These are phyloP conservation scores for Leptographium wingfieldii DNA, from an alignment of 2,329 filamentous ascomycete species.

Conservation along the genomic window DNA sequence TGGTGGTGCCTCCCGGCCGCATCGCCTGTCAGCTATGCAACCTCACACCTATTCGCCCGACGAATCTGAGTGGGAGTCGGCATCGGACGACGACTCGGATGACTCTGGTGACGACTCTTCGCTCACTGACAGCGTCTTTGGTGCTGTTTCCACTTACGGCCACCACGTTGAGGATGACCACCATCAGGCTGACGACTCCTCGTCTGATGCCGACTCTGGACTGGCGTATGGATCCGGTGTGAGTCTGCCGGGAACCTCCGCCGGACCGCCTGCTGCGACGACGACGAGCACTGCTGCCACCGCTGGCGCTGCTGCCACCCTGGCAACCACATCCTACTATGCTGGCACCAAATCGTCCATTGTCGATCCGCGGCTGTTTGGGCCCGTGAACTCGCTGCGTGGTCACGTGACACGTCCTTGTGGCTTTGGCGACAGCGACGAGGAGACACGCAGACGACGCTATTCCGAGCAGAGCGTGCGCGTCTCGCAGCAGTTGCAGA, in stretches of 20 bases:
- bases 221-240: conserved; percentile 30
- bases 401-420: conserved; percentile 43
- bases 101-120: conserved; percentile 23
- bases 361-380: conserved; percentile 46
- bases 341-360: conserved; percentile 30
- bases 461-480: background rate
- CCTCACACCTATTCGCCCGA: conserved; percentile 27
- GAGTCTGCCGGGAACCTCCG: conserved; percentile 7
- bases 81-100: conserved; percentile 35
- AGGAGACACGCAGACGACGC: conserved; percentile 7
- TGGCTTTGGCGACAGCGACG: conserved; percentile 34
- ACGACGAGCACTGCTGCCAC: conserved; percentile 1
- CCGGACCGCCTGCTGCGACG: background rate
- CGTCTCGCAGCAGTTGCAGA: background rate
- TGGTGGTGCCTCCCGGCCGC: background rate
- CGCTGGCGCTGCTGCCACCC: background rate
- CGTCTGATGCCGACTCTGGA: conserved; percentile 23
- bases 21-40: conserved; percentile 15
- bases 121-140: conserved; percentile 25
- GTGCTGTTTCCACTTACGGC: conserved; percentile 27
- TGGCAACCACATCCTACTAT: background rate
- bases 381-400: conserved; percentile 47
- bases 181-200: background rate
- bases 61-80: conserved; percentile 45
- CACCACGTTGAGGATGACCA: conserved; percentile 8